Percentiles rank a stretch among this genome's conserved stretches.
Conservation (phyloP, 164 flowering plant species). For the Stephania cephalantha region DNA sequence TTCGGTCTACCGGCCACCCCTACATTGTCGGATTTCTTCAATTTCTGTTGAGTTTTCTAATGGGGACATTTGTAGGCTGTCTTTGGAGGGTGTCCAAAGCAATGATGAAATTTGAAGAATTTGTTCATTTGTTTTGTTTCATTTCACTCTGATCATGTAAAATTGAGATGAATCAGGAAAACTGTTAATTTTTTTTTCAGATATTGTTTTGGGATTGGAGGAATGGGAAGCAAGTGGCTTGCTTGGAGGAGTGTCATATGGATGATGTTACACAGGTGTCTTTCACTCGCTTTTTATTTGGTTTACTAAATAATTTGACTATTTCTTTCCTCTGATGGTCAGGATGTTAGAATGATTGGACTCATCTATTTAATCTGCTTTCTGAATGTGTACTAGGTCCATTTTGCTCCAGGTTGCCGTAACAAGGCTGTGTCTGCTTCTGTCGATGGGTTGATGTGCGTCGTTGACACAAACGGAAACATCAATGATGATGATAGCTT, state of each 20-base stretch:
- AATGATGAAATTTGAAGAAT: no score
- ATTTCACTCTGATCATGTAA: background rate
- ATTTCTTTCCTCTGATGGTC: background rate
- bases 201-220: conserved; percentile 89
- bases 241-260: conserved; percentile 88
- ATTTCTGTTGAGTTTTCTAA: no score
- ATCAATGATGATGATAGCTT: conserved; percentile 83
- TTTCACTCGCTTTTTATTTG: background rate
- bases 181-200: conserved; percentile 25
- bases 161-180: background rate
- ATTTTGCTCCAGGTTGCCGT: conserved; percentile 56
- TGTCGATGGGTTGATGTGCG: conserved; percentile 87
- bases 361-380: conserved; percentile 9
- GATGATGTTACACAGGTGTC: conserved; percentile 96
- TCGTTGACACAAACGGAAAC: conserved; percentile 64
- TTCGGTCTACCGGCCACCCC: no score
- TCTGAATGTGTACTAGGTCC: conserved; percentile 50
- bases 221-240: conserved; percentile 67
- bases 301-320: background rate
- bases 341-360: background rate
- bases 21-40: no score
- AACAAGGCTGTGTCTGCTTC: conserved; percentile 88
- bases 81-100: no score
- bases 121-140: no score
- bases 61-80: no score